Percentiles rank a stretch among this genome's conserved stretches.
phyloP scores from a whole-genome alignment of 768 basidiomycete species.

The Exidia glandulosa region DNA sequence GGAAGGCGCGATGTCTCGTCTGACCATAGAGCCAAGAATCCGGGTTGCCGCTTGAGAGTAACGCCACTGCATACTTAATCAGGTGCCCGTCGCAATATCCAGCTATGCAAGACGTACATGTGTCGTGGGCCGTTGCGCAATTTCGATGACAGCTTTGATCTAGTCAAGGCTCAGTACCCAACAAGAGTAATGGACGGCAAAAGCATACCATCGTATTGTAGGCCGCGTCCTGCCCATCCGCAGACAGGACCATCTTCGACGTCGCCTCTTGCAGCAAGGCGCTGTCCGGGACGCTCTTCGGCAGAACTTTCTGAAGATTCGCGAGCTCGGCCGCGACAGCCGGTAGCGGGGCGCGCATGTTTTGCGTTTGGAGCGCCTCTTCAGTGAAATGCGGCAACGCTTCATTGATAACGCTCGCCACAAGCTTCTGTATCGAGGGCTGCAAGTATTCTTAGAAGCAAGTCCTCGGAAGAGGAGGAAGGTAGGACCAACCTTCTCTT shows the following conservation, averaged over 20 bases:
- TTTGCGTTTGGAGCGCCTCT: constrained; percentile 53
- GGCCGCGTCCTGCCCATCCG: constrained; percentile 29
- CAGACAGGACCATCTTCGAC: constrained; percentile 18
- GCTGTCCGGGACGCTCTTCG: constrained; percentile 29
- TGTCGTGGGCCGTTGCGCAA: constrained; percentile 51
- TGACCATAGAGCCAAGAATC: constrained; percentile 49
- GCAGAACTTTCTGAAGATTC: constrained; percentile 41
- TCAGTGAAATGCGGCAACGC: constrained; percentile 49
- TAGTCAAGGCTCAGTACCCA: constrained; percentile 17
- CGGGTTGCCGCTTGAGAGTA: constrained; percentile 62
- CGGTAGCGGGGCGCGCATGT: constrained; percentile 39
- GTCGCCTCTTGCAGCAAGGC: constrained; percentile 33
- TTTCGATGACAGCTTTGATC: constrained; percentile 48
- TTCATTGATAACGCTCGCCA: constrained; percentile 51
- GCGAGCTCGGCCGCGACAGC: constrained; percentile 37
- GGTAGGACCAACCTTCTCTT: constrained; percentile 55
- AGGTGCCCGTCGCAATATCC: background rate
- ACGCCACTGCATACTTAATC: constrained; percentile 50
- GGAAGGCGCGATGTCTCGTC: constrained; percentile 46
- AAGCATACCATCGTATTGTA: constrained; percentile 30
- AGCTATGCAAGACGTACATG: constrained; percentile 42
- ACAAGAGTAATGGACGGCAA: background rate
- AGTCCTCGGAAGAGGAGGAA: background rate
- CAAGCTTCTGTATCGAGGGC: constrained; percentile 70
- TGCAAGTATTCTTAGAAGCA: constrained; percentile 14